phyloP scores from a whole-genome alignment of 1,284 basidiomycete genomes.

The Cutaneotrichosporon sp. region DNA sequence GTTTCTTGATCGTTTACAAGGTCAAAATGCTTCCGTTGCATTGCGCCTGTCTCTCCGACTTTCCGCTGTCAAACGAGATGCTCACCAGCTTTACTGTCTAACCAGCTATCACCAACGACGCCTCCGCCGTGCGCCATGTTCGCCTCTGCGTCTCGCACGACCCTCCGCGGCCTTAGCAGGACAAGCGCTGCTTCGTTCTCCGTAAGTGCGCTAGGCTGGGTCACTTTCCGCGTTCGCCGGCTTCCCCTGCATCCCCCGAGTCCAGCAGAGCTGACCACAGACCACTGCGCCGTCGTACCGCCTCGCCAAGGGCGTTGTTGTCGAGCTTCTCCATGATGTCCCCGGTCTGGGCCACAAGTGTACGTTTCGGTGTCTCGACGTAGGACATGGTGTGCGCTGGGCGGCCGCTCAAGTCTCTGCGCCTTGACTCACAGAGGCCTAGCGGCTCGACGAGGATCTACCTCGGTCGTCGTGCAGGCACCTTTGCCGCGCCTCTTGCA shows the following conservation, averaged over 20 bases:
- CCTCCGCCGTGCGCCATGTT: constrained; percentile 26
- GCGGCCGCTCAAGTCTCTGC: background rate
- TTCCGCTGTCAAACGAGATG: too few relatives aligned
- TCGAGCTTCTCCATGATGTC: constrained; percentile 37
- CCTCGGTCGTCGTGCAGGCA: too few relatives aligned
- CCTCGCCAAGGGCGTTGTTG: constrained; percentile 16
- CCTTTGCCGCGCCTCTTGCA: constrained; percentile 18
- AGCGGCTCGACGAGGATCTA: too few relatives aligned
- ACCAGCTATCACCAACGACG: background rate
- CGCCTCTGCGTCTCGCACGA: constrained; percentile 28
- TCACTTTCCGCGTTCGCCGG: background rate
- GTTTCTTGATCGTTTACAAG: too few relatives aligned
- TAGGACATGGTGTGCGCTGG: constrained; percentile 12
- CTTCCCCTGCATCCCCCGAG: background rate
- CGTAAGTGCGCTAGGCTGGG: constrained; percentile 1
- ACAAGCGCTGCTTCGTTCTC: constrained; percentile 16
- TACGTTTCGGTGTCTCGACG: constrained; percentile 6
- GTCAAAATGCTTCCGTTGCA: background rate
- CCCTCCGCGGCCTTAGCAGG: constrained; percentile 11
- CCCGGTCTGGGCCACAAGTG: constrained; percentile 26
- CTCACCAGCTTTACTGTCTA: too few relatives aligned
- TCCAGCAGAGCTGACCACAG: constrained; percentile 12
- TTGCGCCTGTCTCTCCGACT: constrained; percentile 1
- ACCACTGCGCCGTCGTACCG: constrained; percentile 15
- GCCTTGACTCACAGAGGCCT: background rate